phyloP scores from a whole-genome alignment of 345 rosid genomes.

The Lumnitzera littorea region DNA sequence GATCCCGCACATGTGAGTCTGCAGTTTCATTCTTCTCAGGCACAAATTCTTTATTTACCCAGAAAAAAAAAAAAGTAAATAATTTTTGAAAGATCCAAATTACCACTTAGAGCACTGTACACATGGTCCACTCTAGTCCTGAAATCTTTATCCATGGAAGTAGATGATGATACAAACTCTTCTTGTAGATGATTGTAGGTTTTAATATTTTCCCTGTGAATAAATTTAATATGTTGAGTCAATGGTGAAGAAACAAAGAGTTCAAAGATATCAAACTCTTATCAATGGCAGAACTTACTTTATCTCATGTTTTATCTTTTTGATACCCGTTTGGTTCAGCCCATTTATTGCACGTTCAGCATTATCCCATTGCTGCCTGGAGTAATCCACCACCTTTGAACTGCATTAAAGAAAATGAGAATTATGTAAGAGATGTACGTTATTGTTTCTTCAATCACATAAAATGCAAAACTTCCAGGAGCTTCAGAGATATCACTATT shows the following conservation, averaged over 20 bases:
- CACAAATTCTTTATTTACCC: too few species aligned
- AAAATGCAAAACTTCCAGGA: too few species aligned
- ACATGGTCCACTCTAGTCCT: constrained; percentile 33
- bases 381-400: constrained; percentile 33
- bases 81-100: background rate
- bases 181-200: constrained; percentile 27
- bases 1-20: constrained; percentile 55
- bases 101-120: constrained; percentile 49
- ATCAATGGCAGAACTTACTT: constrained; percentile 19
- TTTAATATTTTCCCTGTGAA: constrained; percentile 38
- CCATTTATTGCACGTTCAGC: constrained; percentile 25
- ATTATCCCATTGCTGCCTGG: constrained; percentile 50
- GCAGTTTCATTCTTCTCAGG: constrained; percentile 1
- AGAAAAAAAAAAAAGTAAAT: background rate
- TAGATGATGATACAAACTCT: constrained; percentile 38
- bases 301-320: constrained; percentile 27
- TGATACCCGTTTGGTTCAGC: constrained; percentile 20
- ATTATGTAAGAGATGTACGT: background rate
- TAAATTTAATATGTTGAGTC: background rate
- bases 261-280: background rate
- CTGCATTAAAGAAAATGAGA: constrained; percentile 33
- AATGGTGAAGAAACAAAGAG: background rate
- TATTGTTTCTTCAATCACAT: too few species aligned
- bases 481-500: too few species aligned
- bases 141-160: constrained; percentile 36